A percentile compares a stretch with the other conserved stretches of the same genome.
Conservation (phyloP, 2,329 filamentous ascomycete genomes). For the Colletotrichum musicola region DNA sequence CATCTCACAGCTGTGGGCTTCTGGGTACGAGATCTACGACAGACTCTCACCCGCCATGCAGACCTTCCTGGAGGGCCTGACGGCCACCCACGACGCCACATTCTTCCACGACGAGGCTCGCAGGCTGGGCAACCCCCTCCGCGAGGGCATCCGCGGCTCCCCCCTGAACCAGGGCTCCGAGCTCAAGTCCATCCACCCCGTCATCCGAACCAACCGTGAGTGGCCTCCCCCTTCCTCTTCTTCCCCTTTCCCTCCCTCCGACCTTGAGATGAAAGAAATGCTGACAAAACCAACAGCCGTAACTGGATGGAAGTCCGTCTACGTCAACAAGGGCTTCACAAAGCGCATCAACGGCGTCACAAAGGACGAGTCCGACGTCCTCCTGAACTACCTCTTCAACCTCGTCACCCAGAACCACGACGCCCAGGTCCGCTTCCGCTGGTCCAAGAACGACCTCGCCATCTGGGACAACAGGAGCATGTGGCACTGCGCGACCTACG, state of each 20-base stretch:
- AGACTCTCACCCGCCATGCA: conserved; percentile 62
- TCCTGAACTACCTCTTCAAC: conserved; percentile 63
- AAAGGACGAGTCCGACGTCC: conserved; percentile 64
- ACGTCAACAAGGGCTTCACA: conserved; percentile 64
- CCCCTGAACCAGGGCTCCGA: conserved; percentile 68
- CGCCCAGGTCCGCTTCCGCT: conserved; percentile 66
- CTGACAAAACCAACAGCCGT: conserved; percentile 50
- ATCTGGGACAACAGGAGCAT: conserved; percentile 76
- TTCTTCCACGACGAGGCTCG: conserved; percentile 65
- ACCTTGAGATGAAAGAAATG: too few species aligned
- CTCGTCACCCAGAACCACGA: conserved; percentile 68
- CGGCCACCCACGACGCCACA: conserved; percentile 61
- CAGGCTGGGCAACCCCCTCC: conserved; percentile 59
- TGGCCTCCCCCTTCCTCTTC: neutral
- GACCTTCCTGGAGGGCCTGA: conserved; percentile 61
- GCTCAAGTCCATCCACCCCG: conserved; percentile 64
- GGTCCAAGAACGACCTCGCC: conserved; percentile 66
- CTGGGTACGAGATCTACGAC: conserved; percentile 67
- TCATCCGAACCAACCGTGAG: conserved; percentile 68
- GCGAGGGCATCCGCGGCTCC: conserved; percentile 61
- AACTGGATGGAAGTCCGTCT: conserved; percentile 69
- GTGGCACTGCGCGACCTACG: conserved; percentile 69
- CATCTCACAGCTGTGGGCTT: conserved; percentile 60
- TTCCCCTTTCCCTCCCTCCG: neutral
- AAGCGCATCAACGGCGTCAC: conserved; percentile 67